A percentile compares a stretch with the other conserved stretches of the same genome.
phyloP scores from a whole-genome alignment of 169 alveolate genomes.

The Blepharisma undulans region DNA sequence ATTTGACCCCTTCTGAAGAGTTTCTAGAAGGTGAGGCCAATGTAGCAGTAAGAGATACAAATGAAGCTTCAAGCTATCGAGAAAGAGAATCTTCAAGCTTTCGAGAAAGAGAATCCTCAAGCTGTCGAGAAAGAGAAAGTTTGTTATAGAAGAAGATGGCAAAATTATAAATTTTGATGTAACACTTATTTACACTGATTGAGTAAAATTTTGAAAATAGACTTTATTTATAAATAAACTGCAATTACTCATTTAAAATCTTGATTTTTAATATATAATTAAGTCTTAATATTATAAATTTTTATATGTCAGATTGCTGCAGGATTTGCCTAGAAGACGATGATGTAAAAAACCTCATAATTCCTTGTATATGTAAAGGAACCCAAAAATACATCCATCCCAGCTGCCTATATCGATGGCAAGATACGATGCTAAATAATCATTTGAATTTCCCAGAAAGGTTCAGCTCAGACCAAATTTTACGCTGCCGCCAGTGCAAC shows the following conservation, averaged over 20 bases:
- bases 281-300: slow-evolving; percentile 5
- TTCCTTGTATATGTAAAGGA: slow-evolving; percentile 94
- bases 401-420: slow-evolving; percentile 73
- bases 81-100: not conserved
- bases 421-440: not conserved
- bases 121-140: not conserved
- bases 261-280: not conserved
- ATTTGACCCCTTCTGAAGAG: not conserved
- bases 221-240: too few relatives aligned
- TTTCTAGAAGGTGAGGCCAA: not conserved
- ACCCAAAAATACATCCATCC: slow-evolving; percentile 93
- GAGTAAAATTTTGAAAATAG: too few relatives aligned
- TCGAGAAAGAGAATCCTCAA: not conserved
- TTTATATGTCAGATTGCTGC: slow-evolving; percentile 22
- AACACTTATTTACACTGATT: not conserved
- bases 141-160: not conserved
- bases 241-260: not conserved
- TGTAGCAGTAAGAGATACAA: not conserved
- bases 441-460: not conserved
- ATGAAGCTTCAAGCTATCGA: not conserved
- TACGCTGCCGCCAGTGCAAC: slow-evolving; percentile 9
- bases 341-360: slow-evolving; percentile 55
- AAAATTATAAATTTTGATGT: not conserved
- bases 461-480: not conserved
- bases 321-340: slow-evolving; percentile 36